Percentiles rank a stretch among this genome's conserved stretches.
Evolutionary conservation across 2,329 filamentous ascomycete genomes (phyloP).

Genomic region (Aureobasidium sp.): DNA sequence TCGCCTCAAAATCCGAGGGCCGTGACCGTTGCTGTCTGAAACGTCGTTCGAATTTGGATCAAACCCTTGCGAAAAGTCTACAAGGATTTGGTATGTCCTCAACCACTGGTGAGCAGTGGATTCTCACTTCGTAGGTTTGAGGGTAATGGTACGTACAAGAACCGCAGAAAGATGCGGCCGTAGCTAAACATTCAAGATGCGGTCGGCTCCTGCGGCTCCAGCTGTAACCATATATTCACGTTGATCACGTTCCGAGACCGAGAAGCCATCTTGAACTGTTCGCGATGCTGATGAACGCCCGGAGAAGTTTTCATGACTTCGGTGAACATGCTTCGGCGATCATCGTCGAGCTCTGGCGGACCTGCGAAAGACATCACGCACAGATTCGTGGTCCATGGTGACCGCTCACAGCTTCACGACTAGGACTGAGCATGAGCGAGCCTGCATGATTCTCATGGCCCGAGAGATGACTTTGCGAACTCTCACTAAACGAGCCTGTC

Average conservation of each 20-base stretch:
- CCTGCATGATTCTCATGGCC: background rate
- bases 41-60: background rate
- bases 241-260: background rate
- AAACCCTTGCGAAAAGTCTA: background rate
- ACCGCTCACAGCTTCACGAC: background rate
- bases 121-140: background rate
- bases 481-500: background rate
- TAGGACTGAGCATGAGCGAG: background rate
- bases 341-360: background rate
- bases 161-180: background rate
- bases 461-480: background rate
- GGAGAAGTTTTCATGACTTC: background rate
- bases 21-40: background rate
- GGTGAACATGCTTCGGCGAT: background rate
- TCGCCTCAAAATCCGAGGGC: background rate
- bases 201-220: background rate
- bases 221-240: background rate
- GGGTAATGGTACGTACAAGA: background rate
- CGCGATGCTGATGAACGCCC: background rate
- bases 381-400: background rate
- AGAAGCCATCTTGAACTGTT: background rate
- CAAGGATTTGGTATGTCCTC: background rate
- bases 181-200: background rate
- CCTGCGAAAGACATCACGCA: background rate
- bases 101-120: background rate